These are phyloP conservation scores for Magnaporthiopsis incrustans DNA, from an alignment of 2,329 filamentous ascomycete species.

Conservation along the genomic window DNA sequence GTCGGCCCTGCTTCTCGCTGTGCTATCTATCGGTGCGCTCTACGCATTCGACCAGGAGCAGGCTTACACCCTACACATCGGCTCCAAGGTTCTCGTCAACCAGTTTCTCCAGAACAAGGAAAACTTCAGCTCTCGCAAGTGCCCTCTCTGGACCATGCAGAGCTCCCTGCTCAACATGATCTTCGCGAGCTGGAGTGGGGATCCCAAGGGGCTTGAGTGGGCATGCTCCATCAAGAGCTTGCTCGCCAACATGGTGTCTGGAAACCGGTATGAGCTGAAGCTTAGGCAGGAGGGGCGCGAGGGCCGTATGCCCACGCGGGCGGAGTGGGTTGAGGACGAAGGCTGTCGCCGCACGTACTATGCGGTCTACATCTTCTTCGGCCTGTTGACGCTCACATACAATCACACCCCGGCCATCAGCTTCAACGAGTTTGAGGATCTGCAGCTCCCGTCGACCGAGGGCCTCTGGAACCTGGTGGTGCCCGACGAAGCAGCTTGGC, in stretches of 20 bases:
- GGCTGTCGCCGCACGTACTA: slow-evolving; percentile 95
- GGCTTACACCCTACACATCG: slow-evolving; percentile 94
- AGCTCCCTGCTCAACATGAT: slow-evolving; percentile 96
- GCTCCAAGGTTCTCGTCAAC: slow-evolving; percentile 93
- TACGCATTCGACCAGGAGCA: slow-evolving; percentile 97
- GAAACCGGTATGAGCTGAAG: slow-evolving; percentile 94
- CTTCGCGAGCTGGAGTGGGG: slow-evolving; percentile 98
- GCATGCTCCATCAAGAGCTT: slow-evolving; percentile 98
- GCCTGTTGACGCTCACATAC: slow-evolving; percentile 87
- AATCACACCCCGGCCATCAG: slow-evolving; percentile 97
- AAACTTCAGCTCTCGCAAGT: slow-evolving; percentile 96
- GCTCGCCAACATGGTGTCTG: slow-evolving; percentile 96
- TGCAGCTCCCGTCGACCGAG: slow-evolving; percentile 89
- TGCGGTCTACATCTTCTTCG: slow-evolving; percentile 98
- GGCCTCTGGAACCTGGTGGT: slow-evolving; percentile 85
- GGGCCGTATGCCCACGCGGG: slow-evolving; percentile 63
- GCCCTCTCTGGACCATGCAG: slow-evolving; percentile 97
- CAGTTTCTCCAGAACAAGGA: slow-evolving; percentile 97
- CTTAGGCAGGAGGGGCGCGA: slow-evolving; percentile 83
- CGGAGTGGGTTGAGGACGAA: slow-evolving; percentile 95
- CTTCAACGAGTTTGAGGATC: slow-evolving; percentile 94
- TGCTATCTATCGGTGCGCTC: slow-evolving; percentile 88
- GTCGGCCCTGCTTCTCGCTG: slow-evolving; percentile 75
- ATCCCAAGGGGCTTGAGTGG: slow-evolving; percentile 95
- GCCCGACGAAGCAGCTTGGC: slow-evolving; percentile 74